A percentile compares a stretch with the other conserved stretches of the same genome.
These are phyloP conservation scores for Ensete glaucum DNA, from an alignment of 176 grass and related monocot species.

Conservation along the genomic window DNA sequence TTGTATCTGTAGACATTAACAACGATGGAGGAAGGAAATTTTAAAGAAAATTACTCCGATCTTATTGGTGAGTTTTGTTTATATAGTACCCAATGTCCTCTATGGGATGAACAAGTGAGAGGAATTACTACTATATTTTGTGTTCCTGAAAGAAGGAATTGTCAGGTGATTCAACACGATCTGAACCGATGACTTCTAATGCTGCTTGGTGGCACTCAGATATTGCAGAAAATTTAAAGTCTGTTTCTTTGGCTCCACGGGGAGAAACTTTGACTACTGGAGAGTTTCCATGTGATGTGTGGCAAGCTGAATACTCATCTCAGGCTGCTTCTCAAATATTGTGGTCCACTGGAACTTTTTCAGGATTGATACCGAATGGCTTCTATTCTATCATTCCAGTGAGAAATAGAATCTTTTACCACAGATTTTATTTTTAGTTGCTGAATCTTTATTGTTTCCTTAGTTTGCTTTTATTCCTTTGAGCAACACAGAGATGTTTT, in stretches of 20 bases:
- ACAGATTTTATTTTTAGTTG: background rate
- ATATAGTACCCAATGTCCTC: background rate
- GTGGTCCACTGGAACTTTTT: conserved; percentile 80
- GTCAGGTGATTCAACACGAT: conserved; percentile 38
- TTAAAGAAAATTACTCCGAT: background rate
- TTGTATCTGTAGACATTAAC: background rate
- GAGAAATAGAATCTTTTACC: conserved; percentile 12
- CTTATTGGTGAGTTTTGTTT: background rate
- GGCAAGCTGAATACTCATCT: conserved; percentile 36
- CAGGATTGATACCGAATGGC: conserved; percentile 69
- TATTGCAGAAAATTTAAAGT: conserved; percentile 45
- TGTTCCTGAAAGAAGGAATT: conserved; percentile 24
- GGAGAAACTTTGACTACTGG: conserved; percentile 24
- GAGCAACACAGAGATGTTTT: background rate
- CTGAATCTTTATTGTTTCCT: background rate
- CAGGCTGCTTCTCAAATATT: conserved; percentile 52
- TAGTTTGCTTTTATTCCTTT: conserved; percentile 11
- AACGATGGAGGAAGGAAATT: background rate
- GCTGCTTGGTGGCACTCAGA: conserved; percentile 38
- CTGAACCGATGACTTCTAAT: conserved; percentile 40
- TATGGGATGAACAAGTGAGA: conserved; percentile 5
- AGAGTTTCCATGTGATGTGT: conserved; percentile 25
- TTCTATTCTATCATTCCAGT: conserved; percentile 90
- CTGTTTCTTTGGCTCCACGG: conserved; percentile 30
- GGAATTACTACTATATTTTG: background rate